Evolutionary conservation across 495 filamentous ascomycete genomes (phyloP).

Genomic region (Penicillium goetzii): DNA sequence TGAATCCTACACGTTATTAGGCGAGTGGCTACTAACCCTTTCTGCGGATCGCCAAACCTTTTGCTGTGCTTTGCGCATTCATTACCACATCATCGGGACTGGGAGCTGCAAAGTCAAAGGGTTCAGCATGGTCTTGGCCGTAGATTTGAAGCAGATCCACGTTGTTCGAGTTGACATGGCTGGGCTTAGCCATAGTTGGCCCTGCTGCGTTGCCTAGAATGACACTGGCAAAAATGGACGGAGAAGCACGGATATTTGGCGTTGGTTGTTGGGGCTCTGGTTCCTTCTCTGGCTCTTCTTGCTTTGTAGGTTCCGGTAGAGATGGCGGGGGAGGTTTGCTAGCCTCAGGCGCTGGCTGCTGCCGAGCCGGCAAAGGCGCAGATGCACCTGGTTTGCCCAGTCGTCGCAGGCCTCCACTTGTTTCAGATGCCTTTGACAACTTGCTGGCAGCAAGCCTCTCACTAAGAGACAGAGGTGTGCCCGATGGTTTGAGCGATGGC

Average conservation of each 20-base stretch:
- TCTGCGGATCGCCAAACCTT: slow-evolving; percentile 72
- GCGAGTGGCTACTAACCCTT: slow-evolving; percentile 40
- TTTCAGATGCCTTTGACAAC: slow-evolving; percentile 35
- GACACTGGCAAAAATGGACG: slow-evolving; percentile 71
- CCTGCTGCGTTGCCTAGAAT: slow-evolving; percentile 57
- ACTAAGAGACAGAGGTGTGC: slow-evolving; percentile 33
- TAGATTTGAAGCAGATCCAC: slow-evolving; percentile 58
- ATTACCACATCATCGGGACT: slow-evolving; percentile 93
- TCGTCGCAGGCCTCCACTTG: slow-evolving; percentile 27
- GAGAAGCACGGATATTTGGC: slow-evolving; percentile 44
- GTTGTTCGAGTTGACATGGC: slow-evolving; percentile 41
- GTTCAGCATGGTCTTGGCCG: slow-evolving; percentile 52
- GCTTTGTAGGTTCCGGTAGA: slow-evolving; percentile 6
- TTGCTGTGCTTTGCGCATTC: slow-evolving; percentile 75
- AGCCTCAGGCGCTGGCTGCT: slow-evolving; percentile 27
- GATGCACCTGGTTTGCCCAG: slow-evolving; percentile 28
- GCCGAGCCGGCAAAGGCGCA: slow-evolving; percentile 22
- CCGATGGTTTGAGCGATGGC: slow-evolving; percentile 29
- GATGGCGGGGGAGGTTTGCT: slow-evolving; percentile 15
- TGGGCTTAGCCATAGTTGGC: slow-evolving; percentile 40
- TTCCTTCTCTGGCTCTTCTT: slow-evolving; percentile 11
- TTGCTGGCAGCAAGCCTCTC: slow-evolving; percentile 46
- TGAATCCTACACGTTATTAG: slow-evolving; percentile 53
- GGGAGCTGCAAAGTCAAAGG: slow-evolving; percentile 78
- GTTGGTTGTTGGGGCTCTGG: slow-evolving; percentile 22